Evolutionary conservation across 352 stramenopile species (phyloP).

Genomic region (Globisporangium megalacanthum): DNA sequence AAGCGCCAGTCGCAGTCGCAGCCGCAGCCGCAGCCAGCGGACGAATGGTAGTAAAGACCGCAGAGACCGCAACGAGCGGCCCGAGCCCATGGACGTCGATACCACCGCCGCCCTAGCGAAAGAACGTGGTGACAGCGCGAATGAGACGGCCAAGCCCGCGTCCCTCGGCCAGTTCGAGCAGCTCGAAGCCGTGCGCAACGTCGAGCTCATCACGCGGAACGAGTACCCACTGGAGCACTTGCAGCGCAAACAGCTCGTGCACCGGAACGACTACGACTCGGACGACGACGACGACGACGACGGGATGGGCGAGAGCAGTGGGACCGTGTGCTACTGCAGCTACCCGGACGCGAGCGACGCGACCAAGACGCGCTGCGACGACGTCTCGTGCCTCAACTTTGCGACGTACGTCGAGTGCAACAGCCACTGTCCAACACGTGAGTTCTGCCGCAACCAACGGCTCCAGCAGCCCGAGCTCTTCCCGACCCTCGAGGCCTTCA

Average conservation of each 20-base stretch:
- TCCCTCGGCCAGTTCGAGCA: constrained; percentile 34
- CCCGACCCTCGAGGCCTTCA: constrained; percentile 64
- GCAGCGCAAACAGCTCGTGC: constrained; percentile 19
- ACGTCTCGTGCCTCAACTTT: constrained; percentile 88
- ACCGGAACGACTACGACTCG: constrained; percentile 14
- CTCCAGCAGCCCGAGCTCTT: constrained; percentile 69
- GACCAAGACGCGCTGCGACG: constrained; percentile 52
- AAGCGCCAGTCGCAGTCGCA: constrained; percentile 1
- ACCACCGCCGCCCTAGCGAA: too few relatives aligned
- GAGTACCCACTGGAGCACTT: constrained; percentile 69
- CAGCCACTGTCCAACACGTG: constrained; percentile 33
- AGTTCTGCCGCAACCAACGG: constrained; percentile 65
- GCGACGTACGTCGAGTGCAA: constrained; percentile 83
- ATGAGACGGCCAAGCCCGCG: neutral
- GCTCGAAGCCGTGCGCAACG: constrained; percentile 57
- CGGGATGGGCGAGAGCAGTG: constrained; percentile 17
- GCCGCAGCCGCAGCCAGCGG: neutral
- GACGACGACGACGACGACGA: constrained; percentile 23
- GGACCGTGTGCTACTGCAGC: constrained; percentile 56
- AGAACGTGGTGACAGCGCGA: too few relatives aligned
- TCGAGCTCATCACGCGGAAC: constrained; percentile 57
- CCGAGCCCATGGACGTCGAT: neutral
- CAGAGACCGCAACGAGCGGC: too few relatives aligned
- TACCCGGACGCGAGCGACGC: constrained; percentile 36
- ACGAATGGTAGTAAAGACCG: neutral